Evolutionary conservation across 2,329 filamentous ascomycete genomes (phyloP).

Genomic region (Dothiorella sarmentorum): DNA sequence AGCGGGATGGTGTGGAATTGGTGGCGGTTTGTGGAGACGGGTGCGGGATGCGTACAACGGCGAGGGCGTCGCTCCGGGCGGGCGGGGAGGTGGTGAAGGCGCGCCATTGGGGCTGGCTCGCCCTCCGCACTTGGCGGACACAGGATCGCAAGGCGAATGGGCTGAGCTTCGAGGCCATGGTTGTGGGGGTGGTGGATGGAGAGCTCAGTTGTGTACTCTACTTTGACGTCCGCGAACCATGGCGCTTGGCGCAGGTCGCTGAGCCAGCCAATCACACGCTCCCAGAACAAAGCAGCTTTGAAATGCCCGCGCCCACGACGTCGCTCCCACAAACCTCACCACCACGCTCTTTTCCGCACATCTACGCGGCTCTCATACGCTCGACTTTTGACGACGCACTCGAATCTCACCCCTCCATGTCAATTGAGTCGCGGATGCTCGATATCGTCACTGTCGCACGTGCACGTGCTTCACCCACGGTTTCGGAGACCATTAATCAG

Average conservation of each 20-base stretch:
- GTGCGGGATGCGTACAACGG: conserved; percentile 45
- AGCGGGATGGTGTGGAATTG: conserved; percentile 9
- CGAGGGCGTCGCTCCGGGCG: conserved; percentile 68
- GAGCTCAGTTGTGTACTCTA: not conserved
- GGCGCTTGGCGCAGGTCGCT: conserved; percentile 6
- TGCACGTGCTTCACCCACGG: too few species aligned
- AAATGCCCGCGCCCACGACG: conserved; percentile 3
- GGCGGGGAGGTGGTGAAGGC: conserved; percentile 66
- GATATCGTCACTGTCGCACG: too few species aligned
- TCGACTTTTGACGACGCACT: too few species aligned
- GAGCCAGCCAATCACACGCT: conserved; percentile 8
- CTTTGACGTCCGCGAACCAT: conserved; percentile 15
- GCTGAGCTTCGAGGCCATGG: conserved; percentile 80
- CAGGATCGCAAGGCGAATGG: conserved; percentile 69
- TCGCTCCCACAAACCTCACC: not conserved
- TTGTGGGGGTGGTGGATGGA: conserved; percentile 9
- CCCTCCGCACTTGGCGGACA: conserved; percentile 61
- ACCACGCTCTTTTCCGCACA: not conserved
- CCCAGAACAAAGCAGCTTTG: conserved; percentile 13
- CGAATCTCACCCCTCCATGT: not conserved
- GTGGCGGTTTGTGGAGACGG: not conserved
- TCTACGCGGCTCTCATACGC: not conserved
- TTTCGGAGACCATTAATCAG: too few species aligned
- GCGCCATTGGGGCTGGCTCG: conserved; percentile 65
- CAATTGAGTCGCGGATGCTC: not conserved